Conservation (phyloP, 345 rosid species). For the Cardamine resedifolia region DNA sequence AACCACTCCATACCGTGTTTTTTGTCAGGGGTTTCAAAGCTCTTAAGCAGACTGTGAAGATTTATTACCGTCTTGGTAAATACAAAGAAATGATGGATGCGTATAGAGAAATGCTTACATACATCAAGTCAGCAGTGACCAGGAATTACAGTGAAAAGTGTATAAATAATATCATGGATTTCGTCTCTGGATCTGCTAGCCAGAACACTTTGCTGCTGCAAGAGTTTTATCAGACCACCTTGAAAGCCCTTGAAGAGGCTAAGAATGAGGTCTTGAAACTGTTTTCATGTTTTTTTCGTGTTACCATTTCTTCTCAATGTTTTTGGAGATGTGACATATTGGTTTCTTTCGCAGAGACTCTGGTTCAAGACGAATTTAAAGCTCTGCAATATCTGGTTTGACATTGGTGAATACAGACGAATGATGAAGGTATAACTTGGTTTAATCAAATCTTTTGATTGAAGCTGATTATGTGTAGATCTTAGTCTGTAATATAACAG, state of each 20-base stretch:
- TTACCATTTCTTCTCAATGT: background rate
- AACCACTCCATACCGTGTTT: constrained; percentile 12
- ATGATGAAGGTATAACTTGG: constrained; percentile 75
- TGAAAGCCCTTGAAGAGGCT: constrained; percentile 98
- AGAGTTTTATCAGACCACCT: constrained; percentile 92
- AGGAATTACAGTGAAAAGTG: constrained; percentile 98
- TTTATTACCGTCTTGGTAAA: constrained; percentile 85
- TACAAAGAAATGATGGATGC: constrained; percentile 97
- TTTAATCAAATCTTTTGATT: constrained; percentile 4
- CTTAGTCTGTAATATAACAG: background rate
- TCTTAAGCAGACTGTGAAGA: constrained; percentile 95
- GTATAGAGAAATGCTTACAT: constrained; percentile 89
- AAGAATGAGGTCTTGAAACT: constrained; percentile 73
- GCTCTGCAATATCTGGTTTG: constrained; percentile 98
- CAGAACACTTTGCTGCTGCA: constrained; percentile 85
- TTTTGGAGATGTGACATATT: constrained; percentile 27
- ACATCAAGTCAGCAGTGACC: constrained; percentile 96
- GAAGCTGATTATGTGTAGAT: background rate
- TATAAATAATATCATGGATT: constrained; percentile 98
- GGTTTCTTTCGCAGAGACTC: constrained; percentile 65
- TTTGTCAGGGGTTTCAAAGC: constrained; percentile 93
- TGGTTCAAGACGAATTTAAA: constrained; percentile 99
- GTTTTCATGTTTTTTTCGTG: background rate
- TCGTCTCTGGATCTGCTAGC: constrained; percentile 98
- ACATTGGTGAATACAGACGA: constrained; percentile 94